Conservation (phyloP, 1,139 yeast genomes). For the Blastobotrys indianensis region DNA sequence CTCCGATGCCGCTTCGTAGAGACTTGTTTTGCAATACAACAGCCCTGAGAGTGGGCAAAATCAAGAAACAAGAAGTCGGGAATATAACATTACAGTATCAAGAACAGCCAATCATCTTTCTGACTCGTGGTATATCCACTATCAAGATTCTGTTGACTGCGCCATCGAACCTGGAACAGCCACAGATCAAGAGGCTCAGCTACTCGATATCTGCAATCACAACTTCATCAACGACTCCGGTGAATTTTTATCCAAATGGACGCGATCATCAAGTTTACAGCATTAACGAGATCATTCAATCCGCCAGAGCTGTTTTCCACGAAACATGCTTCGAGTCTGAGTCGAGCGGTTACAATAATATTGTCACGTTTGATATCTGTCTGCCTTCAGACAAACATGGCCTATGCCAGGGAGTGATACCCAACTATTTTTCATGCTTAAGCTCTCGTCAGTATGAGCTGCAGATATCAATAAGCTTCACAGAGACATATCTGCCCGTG, state of each 20-base stretch:
- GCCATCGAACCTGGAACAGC: too few relatives aligned
- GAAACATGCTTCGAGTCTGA: not conserved
- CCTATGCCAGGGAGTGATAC: constrained; percentile 13
- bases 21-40: not conserved
- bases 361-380: not conserved
- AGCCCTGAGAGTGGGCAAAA: not conserved
- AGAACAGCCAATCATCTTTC: constrained; percentile 4
- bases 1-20: constrained; percentile 1
- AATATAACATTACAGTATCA: not conserved
- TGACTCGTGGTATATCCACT: not conserved
- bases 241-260: not conserved
- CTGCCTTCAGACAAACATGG: constrained; percentile 14
- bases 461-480: not conserved
- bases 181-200: too few relatives aligned
- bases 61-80: not conserved
- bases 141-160: not conserved
- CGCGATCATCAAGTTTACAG: constrained; percentile 4
- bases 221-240: too few relatives aligned
- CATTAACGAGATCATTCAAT: constrained; percentile 1
- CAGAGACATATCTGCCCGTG: not conserved
- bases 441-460: constrained; percentile 24
- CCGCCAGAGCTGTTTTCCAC: constrained; percentile 1
- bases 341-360: not conserved
- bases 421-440: constrained; percentile 23
- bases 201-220: too few relatives aligned